A percentile compares a stretch with the other conserved stretches of the same genome.
Conservation (phyloP, 1,284 basidiomycete genomes). For the Pseudomicrostroma phylloplanum region DNA sequence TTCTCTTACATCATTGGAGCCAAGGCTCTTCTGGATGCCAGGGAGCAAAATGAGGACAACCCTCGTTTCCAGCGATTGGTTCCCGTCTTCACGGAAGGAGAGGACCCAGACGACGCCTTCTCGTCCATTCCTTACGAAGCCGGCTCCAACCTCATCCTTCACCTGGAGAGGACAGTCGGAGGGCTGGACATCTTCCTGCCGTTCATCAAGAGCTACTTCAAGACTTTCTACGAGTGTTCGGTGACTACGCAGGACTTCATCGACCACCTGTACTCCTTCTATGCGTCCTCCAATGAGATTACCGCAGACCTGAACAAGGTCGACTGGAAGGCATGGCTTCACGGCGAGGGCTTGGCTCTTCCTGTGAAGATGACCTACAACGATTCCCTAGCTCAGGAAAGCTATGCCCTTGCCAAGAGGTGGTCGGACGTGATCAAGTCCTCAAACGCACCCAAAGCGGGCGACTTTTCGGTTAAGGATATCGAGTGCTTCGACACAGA, state of each 20-base stretch:
- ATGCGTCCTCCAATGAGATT: constrained; percentile 55
- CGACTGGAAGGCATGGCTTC: constrained; percentile 72
- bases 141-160: constrained; percentile 65
- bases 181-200: constrained; percentile 64
- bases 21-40: constrained; percentile 67
- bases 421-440: constrained; percentile 57
- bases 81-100: constrained; percentile 73
- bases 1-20: constrained; percentile 73
- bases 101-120: constrained; percentile 57
- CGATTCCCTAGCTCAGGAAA: constrained; percentile 65
- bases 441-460: constrained; percentile 13
- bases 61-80: constrained; percentile 79
- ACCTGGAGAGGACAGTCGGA: constrained; percentile 69
- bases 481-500: constrained; percentile 31
- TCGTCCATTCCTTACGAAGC: constrained; percentile 68
- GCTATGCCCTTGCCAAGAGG: constrained; percentile 62
- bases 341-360: constrained; percentile 70
- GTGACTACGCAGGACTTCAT: constrained; percentile 87
- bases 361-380: constrained; percentile 80
- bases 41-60: constrained; percentile 54
- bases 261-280: constrained; percentile 74
- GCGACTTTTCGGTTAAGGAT: constrained; percentile 26
- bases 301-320: constrained; percentile 59
- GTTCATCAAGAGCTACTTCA: constrained; percentile 66
- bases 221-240: constrained; percentile 60